These are phyloP conservation scores for Hevea brasiliensis DNA, from an alignment of 345 rosid species.

Conservation along the genomic window DNA sequence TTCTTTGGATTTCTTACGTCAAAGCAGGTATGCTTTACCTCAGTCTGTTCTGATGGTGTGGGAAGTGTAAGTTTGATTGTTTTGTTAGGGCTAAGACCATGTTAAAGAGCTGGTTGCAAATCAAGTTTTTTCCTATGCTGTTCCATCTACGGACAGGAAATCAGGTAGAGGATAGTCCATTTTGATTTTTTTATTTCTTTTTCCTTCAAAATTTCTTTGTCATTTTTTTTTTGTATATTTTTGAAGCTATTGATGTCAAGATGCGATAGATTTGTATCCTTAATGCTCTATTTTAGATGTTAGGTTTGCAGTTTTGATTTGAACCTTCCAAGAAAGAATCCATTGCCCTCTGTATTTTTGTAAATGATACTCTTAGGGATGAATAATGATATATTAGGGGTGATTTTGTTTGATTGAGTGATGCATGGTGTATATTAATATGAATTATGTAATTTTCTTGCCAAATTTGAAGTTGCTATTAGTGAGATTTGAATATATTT, in stretches of 20 bases:
- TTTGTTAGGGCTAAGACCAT: slow-evolving; percentile 12
- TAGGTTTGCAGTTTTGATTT: slow-evolving; percentile 26
- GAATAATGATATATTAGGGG: slow-evolving; percentile 4
- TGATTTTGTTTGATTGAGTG: not conserved
- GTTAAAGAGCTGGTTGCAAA: slow-evolving; percentile 11
- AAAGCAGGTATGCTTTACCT: not conserved
- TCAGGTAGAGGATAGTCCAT: slow-evolving; percentile 9
- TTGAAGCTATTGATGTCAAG: slow-evolving; percentile 17
- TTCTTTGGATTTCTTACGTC: slow-evolving; percentile 7
- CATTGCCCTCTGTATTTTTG: slow-evolving; percentile 20
- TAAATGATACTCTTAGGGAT: slow-evolving; percentile 28
- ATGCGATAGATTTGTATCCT: not conserved
- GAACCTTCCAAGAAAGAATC: slow-evolving; percentile 1
- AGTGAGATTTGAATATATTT: not conserved
- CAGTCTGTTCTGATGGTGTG: not conserved
- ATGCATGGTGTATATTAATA: not conserved
- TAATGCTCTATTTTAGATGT: not conserved
- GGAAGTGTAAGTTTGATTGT: slow-evolving; percentile 10
- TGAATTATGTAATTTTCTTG: not conserved
- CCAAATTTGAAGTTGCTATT: not conserved
- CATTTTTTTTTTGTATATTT: slow-evolving; percentile 19
- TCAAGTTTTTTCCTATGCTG: not conserved
- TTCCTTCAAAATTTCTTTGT: not conserved
- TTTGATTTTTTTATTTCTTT: not conserved
- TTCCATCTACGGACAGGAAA: slow-evolving; percentile 2